Evolutionary conservation across 1,284 basidiomycete species (phyloP).

Genomic region (Pseudozyma flocculosa): DNA sequence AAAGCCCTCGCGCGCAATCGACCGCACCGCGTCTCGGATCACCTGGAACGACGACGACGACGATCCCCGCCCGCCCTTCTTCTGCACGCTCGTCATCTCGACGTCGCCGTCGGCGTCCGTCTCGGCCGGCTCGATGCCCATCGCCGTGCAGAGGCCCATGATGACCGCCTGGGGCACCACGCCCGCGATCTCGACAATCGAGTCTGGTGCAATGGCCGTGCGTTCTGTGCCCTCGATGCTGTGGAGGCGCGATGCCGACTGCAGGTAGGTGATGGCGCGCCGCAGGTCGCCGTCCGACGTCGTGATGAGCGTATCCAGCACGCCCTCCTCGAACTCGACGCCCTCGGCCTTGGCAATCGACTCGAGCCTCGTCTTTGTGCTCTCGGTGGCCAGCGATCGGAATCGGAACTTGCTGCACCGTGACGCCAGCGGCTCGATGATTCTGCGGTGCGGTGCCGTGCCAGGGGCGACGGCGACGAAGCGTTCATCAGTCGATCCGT

Average conservation of each 20-base stretch:
- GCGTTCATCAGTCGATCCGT: too few relatives aligned
- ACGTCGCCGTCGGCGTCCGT: constrained; percentile 60
- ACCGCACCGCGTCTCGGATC: constrained; percentile 73
- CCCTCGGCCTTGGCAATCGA: constrained; percentile 71
- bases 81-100: constrained; percentile 63
- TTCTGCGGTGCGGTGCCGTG: constrained; percentile 67
- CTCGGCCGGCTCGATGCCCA: constrained; percentile 70
- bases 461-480: too few relatives aligned
- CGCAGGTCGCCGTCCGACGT: constrained; percentile 90
- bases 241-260: constrained; percentile 82
- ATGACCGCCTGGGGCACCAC: constrained; percentile 81
- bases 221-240: constrained; percentile 18
- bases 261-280: constrained; percentile 96
- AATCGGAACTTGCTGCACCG: constrained; percentile 99
- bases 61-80: constrained; percentile 7
- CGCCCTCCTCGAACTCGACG: constrained; percentile 57
- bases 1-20: constrained; percentile 82
- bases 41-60: constrained; percentile 72
- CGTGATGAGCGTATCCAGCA: constrained; percentile 70
- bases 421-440: constrained; percentile 98
- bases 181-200: constrained; percentile 93
- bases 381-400: constrained; percentile 79
- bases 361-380: constrained; percentile 74
- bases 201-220: constrained; percentile 36
- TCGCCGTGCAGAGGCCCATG: constrained; percentile 67